These are phyloP conservation scores for Saccharomycopsis capsularis DNA, from an alignment of 805 yeast species.

Conservation along the genomic window DNA sequence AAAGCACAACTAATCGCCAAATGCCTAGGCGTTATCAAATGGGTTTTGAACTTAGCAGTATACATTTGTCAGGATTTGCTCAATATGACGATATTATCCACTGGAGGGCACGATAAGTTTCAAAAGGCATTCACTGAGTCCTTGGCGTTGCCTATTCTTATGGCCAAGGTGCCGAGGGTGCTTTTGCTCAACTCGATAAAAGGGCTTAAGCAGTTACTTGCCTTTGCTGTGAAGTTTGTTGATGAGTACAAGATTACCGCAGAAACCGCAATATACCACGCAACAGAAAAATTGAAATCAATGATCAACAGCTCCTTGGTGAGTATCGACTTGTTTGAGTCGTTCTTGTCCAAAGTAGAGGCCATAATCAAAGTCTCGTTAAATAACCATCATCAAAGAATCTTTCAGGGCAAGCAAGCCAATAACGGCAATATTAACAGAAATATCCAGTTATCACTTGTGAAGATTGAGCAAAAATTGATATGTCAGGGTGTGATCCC, in stretches of 20 bases:
- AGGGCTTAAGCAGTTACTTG: conserved; percentile 10
- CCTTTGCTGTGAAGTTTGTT: conserved; percentile 4
- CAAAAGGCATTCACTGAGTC: conserved; percentile 6
- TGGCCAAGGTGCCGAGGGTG: conserved; percentile 19
- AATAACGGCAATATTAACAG: neutral
- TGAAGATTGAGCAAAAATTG: conserved; percentile 15
- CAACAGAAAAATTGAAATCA: conserved; percentile 8
- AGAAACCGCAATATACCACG: conserved; percentile 6
- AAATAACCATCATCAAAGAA: too few species aligned
- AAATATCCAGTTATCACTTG: neutral
- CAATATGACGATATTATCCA: conserved; percentile 1
- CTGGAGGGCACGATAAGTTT: conserved; percentile 1
- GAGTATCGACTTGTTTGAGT: conserved; percentile 15
- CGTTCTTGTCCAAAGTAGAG: conserved; percentile 12
- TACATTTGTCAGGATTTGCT: conserved; percentile 19
- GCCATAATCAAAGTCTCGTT: conserved; percentile 1
- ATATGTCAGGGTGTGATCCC: conserved; percentile 19
- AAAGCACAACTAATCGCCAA: conserved; percentile 14
- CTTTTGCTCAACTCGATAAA: conserved; percentile 12
- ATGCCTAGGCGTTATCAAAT: conserved; percentile 14
- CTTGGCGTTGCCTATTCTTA: conserved; percentile 15
- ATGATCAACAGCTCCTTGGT: conserved; percentile 11
- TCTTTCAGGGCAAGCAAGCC: neutral
- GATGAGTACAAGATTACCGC: conserved; percentile 5
- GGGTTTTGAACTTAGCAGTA: conserved; percentile 17